Evolutionary conservation across 176 grass and related monocot genomes (phyloP), one percentile per base, ranked within the genome.

Genomic region (Eleusine indica): DNA sequence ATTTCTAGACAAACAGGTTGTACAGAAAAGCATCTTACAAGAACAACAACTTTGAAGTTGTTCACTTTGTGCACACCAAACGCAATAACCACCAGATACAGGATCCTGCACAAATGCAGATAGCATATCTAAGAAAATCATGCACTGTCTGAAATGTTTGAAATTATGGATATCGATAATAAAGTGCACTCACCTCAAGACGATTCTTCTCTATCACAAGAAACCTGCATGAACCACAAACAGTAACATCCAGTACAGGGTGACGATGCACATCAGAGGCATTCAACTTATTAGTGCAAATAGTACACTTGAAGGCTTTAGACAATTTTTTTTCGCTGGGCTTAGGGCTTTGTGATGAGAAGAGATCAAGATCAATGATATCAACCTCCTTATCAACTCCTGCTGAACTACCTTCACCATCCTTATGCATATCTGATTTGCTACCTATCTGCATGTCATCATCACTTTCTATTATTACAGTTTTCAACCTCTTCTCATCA

Each of bases 191-290:
- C 47, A 99, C 96, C 96, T 89, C 80, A 78, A 94, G 86, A 74
- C 87, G 89, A 76, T 87, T 91, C 78, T 94, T 96, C 87, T 99
- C 96, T 90, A 91, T 88, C 39, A 99, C 72, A 29, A 93, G 74
- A 90, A 92, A 91, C 87, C 90, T 96, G 80, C 96, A 99, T 80
- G 88, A 89, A 74, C 89, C 91, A 69, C 96, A 96, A 67, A 99
- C 72, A 30, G 63, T 88, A 71, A 99, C 96, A 88, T 94, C 87
- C 43, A 99, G 68, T 81, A 90, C 60, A 74, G 96, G 96, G 86
- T 96, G 96, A 18, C 87, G 87, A 66, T 99, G 96, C 71, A 92
- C 96, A 66, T 92, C 89, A 53, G 93, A 80, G 74, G 75, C 82
- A 86, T 82, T 94, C 87, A 99, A 87, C 65, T 75, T 77, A 62